Base-by-base conservation (phyloP, 257 asterid species). In the Fraxinus pennsylvanica region DNA sequence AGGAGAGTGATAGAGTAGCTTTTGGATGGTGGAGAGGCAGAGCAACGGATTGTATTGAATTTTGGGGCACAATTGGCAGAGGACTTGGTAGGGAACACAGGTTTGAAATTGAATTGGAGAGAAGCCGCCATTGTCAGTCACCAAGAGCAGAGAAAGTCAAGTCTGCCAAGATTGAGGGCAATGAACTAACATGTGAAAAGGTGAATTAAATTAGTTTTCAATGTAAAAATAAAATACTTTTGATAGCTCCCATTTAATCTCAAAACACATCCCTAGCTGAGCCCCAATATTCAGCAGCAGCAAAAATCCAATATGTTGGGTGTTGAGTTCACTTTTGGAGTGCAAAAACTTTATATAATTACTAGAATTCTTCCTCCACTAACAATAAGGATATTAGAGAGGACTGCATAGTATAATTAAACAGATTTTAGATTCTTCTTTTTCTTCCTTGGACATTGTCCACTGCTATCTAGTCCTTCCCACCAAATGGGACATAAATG, bases 1-100 rank as follows among this genome's bases (percentile, higher is more conserved):
- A 95, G 98, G 80, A 93, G 97, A 76, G 97, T 89, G 84, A 93
- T 84, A 79, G 82, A 73, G 89, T 95, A 93, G 82, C 86, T 81
- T 86, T 86, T 93, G 78, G 86, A 71, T 9, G 90, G 82, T 39
- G 90, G 4, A 33, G 94, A 70, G 80, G 90, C 83, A 74, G 91
- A 78, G 87, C 98, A 95, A 77, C 92, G 88, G 83, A 91, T 41
- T 19, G 71, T 67, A 69, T 88, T 69, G 83, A 81, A 77, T 77
- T 83, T 90, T 17, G 85, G 81, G 59, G 74, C 45, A 74, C 47
- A 68, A 32, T 76, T 83, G 84, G 88, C 30, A 32, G 68, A 6
- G 66, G 82, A 25, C 29, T 87, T 84, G 70, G 89, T 50, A 47
- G 76, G 88, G 47, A 74, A 76, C 1, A 76, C 38, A 50, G 91